A percentile compares a stretch with the other conserved stretches of the same genome.
These are phyloP conservation scores for Poteriospumella lacustris DNA, from an alignment of 108 stramenopile genomes.

Conservation along the genomic window DNA sequence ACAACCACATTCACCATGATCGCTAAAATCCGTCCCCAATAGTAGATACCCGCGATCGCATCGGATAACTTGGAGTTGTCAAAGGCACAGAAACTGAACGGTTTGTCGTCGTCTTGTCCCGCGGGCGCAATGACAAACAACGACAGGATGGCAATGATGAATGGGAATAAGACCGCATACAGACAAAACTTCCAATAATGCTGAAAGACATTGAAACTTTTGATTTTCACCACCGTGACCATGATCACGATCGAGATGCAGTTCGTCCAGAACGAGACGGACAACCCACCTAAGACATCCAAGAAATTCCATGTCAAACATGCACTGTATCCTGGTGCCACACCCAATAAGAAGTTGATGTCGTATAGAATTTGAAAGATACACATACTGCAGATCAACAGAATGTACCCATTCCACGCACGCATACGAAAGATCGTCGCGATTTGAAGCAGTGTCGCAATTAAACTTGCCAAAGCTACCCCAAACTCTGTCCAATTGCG, in stretches of 20 bases:
- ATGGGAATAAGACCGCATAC: neutral
- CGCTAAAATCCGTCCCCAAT: neutral
- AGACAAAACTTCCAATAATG: neutral
- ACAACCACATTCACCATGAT: neutral
- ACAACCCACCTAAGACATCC: neutral
- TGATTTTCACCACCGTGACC: neutral
- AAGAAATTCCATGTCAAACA: neutral
- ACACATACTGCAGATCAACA: neutral
- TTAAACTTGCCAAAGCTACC: neutral
- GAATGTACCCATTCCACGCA: neutral
- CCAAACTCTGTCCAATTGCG: neutral
- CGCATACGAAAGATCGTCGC: neutral
- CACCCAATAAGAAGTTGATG: neutral
- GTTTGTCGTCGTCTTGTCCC: neutral
- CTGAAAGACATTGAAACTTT: neutral
- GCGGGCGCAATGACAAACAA: neutral
- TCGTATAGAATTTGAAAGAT: neutral
- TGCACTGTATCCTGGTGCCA: neutral
- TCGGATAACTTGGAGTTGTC: neutral
- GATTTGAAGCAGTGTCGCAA: neutral
- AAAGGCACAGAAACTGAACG: neutral
- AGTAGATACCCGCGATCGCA: neutral
- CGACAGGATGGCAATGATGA: neutral
- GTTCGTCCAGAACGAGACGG: constrained; percentile 3
- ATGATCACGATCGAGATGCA: neutral